Evolutionary conservation across 2,329 filamentous ascomycete species (phyloP), one percentile per base, ranked within the genome.

Genomic region (Achaetomium macrosporum): DNA sequence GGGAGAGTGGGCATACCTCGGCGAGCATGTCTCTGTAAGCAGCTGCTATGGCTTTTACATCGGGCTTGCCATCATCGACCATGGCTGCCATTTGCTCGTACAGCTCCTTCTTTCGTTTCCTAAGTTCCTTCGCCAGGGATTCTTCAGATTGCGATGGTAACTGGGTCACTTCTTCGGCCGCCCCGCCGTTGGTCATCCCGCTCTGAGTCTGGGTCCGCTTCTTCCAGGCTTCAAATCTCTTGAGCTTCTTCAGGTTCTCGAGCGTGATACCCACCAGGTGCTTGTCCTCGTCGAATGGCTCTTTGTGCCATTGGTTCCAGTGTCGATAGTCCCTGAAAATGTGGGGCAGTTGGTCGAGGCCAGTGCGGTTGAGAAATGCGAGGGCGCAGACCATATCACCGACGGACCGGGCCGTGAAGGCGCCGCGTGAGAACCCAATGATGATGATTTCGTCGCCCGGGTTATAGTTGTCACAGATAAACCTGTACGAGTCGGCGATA

Each of bases 391-490:
- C 37, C 51, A 65, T 47, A 10, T 55, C 60, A 3, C 68, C 64
- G 4, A 69, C 63, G 1, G 67, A 66, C 11, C 68, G 68, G n/a
- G 67, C 68, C 0, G 68, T 70, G 50, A 69, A 70, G 19, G 68
- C 68, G 19, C 68, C 68, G 2, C 68, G 62, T 0, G 68, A 70
- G 59, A 69, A 70, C 13, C 68, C 68, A 30, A 69, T 59, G 31
- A 68, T 64, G 16, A 69, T 60, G 25, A 70, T 65, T 51, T 70
- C 65, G 44, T 68, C 66, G 1, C 64, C 65, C 4, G 60, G 61
- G 35, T 62, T 60, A 50, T 64, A 71, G 61, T 71, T 71, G 41
- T 67, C 62, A 44, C 65, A 66, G 5, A 70, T 59, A 55, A 69
- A 71, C 35, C 65, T 65, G 56, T 71, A 71, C 0, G 63, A 61